Evolutionary conservation across 495 filamentous ascomycete species (phyloP), one percentile per base, ranked within the genome.

Genomic region (Bryoglossum gracile): DNA sequence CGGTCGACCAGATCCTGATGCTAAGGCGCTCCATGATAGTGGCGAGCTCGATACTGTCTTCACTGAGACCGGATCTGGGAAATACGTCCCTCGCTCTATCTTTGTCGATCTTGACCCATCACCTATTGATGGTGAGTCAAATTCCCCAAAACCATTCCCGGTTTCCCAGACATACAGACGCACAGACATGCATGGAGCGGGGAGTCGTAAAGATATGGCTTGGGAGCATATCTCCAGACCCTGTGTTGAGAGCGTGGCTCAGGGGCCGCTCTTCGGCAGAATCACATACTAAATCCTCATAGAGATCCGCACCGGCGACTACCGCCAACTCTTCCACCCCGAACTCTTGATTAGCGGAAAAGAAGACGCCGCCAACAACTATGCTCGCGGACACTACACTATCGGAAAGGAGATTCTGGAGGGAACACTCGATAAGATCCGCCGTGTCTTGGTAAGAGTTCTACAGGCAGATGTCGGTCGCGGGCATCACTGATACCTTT

Each of bases 311-410:
- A 89, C 84, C 48, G 88, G 88, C 60, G 56, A 62, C 54, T 91
- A 89, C 67, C 83, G 87, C 49, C 79, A 89, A 59, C 83, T 94
- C 30, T 94, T 94, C 73, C 88, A 92, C 66, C 88, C 88, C 22
- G 88, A 92, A 69, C 72, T 83, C 55, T 66, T 94, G 67, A 87
- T 94, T 62, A 89, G 81, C 64, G 88, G 88, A 53, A 94, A 94
- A 69, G 88, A 94, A 67, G 88, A 94, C 78, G 88, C 88, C 47
- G 86, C 88, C 62, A 94, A 94, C 69, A 94, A 94, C 76, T 94
- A 94, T 72, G 88, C 88, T 55, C 85, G 88, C 73, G 88, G 88
- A 53, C 88, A 94, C 67, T 94, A 94, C 67, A 94, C 88, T 40
- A 82, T 92, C 56, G 88, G 88, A 68, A 94, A 92, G 75, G 88